A percentile compares a stretch with the other conserved stretches of the same genome.
phyloP scores from a whole-genome alignment of 1,139 yeast genomes.

The Kodamaea sp. region DNA sequence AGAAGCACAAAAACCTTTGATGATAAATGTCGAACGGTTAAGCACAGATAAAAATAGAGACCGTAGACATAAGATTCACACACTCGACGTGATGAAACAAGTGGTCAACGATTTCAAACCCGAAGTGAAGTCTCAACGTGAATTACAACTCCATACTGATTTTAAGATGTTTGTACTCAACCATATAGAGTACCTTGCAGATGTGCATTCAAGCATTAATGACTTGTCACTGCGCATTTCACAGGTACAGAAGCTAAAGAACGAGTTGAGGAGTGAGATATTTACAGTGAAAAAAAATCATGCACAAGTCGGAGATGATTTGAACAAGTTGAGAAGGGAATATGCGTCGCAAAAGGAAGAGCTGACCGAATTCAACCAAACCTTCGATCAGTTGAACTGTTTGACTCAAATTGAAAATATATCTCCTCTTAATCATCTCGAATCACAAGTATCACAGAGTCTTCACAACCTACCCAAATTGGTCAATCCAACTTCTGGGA shows the following conservation, averaged over 20 bases:
- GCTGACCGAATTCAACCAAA: slow-evolving; percentile 20
- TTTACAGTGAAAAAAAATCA: slow-evolving; percentile 38
- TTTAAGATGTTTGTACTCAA: slow-evolving; percentile 30
- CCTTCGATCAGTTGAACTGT: slow-evolving; percentile 9
- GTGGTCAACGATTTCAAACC: slow-evolving; percentile 30
- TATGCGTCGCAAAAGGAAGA: slow-evolving; percentile 24
- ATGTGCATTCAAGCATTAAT: slow-evolving; percentile 40
- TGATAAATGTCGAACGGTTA: slow-evolving; percentile 29
- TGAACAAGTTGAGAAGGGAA: slow-evolving; percentile 34
- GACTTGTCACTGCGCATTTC: slow-evolving; percentile 36
- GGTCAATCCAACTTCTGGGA: slow-evolving; percentile 40
- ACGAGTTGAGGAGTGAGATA: slow-evolving; percentile 37
- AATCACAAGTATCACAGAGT: slow-evolving; percentile 12
- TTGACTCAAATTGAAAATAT: slow-evolving; percentile 1
- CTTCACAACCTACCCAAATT: slow-evolving; percentile 15
- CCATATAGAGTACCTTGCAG: slow-evolving; percentile 31
- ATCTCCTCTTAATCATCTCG: not conserved
- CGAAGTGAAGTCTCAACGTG: not conserved
- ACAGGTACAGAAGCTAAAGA: slow-evolving; percentile 38
- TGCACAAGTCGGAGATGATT: slow-evolving; percentile 34
- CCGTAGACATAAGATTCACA: slow-evolving; percentile 27
- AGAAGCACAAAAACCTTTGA: slow-evolving; percentile 28
- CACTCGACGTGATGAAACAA: slow-evolving; percentile 38
- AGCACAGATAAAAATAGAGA: slow-evolving; percentile 21
- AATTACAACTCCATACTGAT: slow-evolving; percentile 24